Percentiles rank a stretch among this genome's conserved stretches.
phyloP scores from a whole-genome alignment of 2,329 filamentous ascomycete species.

The Sporothrix pseudoabietina region DNA sequence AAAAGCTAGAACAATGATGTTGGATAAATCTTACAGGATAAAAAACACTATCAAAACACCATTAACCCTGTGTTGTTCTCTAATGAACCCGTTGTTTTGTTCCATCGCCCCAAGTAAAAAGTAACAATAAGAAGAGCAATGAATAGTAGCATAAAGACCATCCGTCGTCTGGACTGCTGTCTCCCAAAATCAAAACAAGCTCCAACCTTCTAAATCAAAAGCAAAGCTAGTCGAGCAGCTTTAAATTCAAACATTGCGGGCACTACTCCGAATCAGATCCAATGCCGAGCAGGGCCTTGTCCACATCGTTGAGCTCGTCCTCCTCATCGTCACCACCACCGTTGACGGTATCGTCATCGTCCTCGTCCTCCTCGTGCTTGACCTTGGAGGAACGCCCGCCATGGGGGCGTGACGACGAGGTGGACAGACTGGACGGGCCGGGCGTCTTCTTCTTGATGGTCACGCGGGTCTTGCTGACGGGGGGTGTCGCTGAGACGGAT shows the following conservation, averaged over 20 bases:
- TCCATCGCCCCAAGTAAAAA: background rate
- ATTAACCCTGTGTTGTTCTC: background rate
- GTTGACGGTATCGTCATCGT: slow-evolving; percentile 35
- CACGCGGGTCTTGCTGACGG: slow-evolving; percentile 15
- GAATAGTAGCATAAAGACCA: background rate
- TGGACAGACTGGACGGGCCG: background rate
- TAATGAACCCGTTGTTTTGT: background rate
- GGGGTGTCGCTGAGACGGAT: background rate
- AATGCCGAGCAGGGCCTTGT: slow-evolving; percentile 43
- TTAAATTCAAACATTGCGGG: background rate
- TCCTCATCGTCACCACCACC: slow-evolving; percentile 47
- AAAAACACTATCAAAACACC: background rate
- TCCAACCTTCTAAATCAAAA: background rate
- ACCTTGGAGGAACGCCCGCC: background rate
- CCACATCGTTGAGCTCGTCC: slow-evolving; percentile 48
- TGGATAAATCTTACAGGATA: background rate
- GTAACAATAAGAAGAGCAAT: background rate
- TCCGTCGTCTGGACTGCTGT: background rate
- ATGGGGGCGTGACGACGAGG: background rate
- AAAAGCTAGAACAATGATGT: background rate
- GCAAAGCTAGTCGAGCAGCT: background rate
- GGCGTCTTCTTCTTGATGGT: slow-evolving; percentile 23
- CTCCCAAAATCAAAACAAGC: slow-evolving; percentile 6
- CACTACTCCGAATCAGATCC: slow-evolving; percentile 41
- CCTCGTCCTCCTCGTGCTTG: slow-evolving; percentile 33